A percentile compares a stretch with the other conserved stretches of the same genome.
These are phyloP conservation scores for Diplodia intermedia DNA, from an alignment of 2,329 filamentous ascomycete genomes.

Conservation along the genomic window DNA sequence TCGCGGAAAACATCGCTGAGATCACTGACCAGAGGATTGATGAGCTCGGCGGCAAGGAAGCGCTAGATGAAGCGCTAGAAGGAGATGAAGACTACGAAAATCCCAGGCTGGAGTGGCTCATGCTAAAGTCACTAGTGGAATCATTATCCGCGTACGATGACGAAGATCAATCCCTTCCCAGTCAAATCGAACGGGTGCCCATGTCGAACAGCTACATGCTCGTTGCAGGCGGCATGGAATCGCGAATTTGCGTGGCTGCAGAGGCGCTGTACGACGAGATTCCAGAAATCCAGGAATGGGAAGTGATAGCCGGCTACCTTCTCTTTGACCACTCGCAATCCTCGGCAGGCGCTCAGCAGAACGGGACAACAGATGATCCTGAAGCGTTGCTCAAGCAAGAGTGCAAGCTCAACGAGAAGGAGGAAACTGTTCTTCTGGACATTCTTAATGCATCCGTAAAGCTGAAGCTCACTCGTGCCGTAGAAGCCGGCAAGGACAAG, in stretches of 20 bases:
- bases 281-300: conserved; percentile 83
- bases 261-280: conserved; percentile 86
- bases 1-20: conserved; percentile 85
- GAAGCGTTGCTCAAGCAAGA: conserved; percentile 72
- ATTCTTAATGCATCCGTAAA: conserved; percentile 85
- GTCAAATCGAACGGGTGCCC: conserved; percentile 53
- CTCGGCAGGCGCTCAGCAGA: conserved; percentile 57
- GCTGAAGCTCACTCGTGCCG: conserved; percentile 69
- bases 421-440: conserved; percentile 84
- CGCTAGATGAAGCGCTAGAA: conserved; percentile 77
- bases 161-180: conserved; percentile 65
- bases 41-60: conserved; percentile 80
- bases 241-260: conserved; percentile 83
- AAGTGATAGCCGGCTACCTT: conserved; percentile 85
- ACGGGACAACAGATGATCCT: conserved; percentile 64
- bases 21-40: conserved; percentile 80
- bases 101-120: conserved; percentile 84
- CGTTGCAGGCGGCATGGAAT: conserved; percentile 72
- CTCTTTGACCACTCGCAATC: conserved; percentile 82
- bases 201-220: conserved; percentile 56
- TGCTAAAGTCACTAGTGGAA: conserved; percentile 88
- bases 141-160: conserved; percentile 81
- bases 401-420: conserved; percentile 74
- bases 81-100: conserved; percentile 76
- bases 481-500: conserved; percentile 66